These are phyloP conservation scores for Rhizodiscina lignyota DNA, from an alignment of 495 filamentous ascomycete species.

Conservation along the genomic window DNA sequence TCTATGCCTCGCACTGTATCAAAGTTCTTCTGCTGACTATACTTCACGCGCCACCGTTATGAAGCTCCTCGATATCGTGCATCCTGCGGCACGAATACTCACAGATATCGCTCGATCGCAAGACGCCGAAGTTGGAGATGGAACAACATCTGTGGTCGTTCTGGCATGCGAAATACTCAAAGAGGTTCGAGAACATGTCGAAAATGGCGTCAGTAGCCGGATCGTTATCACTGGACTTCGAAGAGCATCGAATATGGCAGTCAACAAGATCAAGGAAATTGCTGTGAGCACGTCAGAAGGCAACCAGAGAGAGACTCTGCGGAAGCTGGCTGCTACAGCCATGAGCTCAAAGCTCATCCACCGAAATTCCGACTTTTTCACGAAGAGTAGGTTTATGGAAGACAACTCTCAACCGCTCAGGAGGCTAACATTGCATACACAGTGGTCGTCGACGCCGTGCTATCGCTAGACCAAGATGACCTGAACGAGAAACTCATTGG, in stretches of 20 bases:
- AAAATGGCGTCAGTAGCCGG: constrained; percentile 93
- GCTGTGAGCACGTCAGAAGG: constrained; percentile 70
- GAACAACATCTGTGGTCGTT: constrained; percentile 93
- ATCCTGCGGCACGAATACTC: constrained; percentile 93
- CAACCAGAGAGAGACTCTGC: constrained; percentile 77
- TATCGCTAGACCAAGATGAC: constrained; percentile 93
- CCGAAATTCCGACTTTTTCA: constrained; percentile 91
- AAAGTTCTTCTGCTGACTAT: no score
- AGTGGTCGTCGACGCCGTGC: constrained; percentile 94
- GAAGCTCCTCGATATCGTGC: constrained; percentile 92
- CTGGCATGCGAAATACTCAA: constrained; percentile 92
- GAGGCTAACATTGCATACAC: neutral
- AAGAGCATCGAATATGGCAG: constrained; percentile 76
- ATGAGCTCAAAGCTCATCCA: constrained; percentile 99
- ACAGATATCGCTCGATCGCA: constrained; percentile 97
- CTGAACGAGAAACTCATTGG: constrained; percentile 96
- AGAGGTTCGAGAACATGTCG: constrained; percentile 85
- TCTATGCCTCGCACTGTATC: no score
- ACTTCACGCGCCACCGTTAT: no score
- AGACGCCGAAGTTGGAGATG: constrained; percentile 97
- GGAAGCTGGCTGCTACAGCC: constrained; percentile 83
- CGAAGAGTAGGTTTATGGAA: constrained; percentile 56
- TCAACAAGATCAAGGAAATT: constrained; percentile 98
- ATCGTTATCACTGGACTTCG: constrained; percentile 92
- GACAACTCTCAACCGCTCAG: neutral